Conservation (phyloP, 805 yeast species). For the Brettanomyces anomalus region DNA sequence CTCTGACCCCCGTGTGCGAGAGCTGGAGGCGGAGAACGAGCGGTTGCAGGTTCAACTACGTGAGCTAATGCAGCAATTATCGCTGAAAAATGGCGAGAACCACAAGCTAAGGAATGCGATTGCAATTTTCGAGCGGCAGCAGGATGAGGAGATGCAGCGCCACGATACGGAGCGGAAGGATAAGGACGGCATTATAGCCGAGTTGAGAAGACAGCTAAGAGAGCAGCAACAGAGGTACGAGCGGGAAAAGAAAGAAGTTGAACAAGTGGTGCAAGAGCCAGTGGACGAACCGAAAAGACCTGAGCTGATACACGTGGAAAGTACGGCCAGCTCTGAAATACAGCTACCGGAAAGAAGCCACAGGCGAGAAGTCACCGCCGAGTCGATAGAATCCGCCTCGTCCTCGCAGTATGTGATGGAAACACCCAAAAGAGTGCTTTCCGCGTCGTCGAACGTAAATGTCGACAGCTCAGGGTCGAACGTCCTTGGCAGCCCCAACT, state of each 20-base stretch:
- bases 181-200: background rate
- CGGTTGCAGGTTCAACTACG: background rate
- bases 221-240: too few species aligned
- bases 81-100: background rate
- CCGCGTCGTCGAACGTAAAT: too few species aligned
- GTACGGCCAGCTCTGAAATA: too few species aligned
- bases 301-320: background rate
- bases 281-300: too few species aligned
- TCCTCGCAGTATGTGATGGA: too few species aligned
- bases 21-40: background rate
- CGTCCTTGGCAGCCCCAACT: too few species aligned
- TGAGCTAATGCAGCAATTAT: background rate
- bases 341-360: background rate
- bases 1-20: background rate
- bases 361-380: background rate
- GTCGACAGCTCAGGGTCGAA: too few species aligned
- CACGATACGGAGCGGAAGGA: background rate
- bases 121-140: background rate
- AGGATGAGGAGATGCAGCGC: slow-evolving; percentile 1
- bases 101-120: background rate
- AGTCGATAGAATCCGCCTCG: too few species aligned
- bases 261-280: too few species aligned
- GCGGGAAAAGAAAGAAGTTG: too few species aligned
- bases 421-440: too few species aligned
- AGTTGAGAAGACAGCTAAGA: too few species aligned